A percentile compares a stretch with the other conserved stretches of the same genome.
Conservation (phyloP, 2,329 filamentous ascomycete genomes). For the Aspergillus brasiliensis region DNA sequence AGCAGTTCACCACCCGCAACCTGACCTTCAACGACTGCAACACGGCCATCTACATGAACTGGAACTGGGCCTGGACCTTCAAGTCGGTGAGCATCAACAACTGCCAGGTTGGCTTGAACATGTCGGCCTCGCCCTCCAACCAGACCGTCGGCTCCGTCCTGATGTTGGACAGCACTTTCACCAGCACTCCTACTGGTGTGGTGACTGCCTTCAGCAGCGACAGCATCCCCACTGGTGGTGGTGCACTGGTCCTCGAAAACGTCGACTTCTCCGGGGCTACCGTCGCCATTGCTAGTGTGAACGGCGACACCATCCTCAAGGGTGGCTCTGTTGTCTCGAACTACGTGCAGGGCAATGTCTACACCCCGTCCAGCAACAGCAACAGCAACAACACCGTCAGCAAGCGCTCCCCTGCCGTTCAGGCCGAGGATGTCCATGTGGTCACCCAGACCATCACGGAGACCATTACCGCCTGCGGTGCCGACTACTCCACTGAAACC, state of each 20-base stretch:
- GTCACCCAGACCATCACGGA: conserved; percentile 31
- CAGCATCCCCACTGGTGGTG: conserved; percentile 69
- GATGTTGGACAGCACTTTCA: conserved; percentile 77
- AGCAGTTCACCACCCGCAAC: conserved; percentile 86
- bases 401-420: conserved; percentile 27
- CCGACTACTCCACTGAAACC: conserved; percentile 10
- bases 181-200: conserved; percentile 74
- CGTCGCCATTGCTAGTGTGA: conserved; percentile 64
- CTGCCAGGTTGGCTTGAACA: conserved; percentile 75
- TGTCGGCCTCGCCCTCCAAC: conserved; percentile 64
- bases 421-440: conserved; percentile 21
- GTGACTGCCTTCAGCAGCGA: conserved; percentile 69
- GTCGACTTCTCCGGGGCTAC: conserved; percentile 76
- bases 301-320: conserved; percentile 63
- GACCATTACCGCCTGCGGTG: conserved; percentile 28
- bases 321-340: conserved; percentile 70
- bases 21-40: conserved; percentile 78
- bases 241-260: conserved; percentile 83
- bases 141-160: conserved; percentile 86
- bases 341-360: conserved; percentile 79
- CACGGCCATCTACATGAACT: conserved; percentile 85
- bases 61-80: conserved; percentile 87
- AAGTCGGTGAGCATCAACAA: conserved; percentile 75
- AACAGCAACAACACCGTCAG: conserved; percentile 6
- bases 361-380: conserved; percentile 46